Base-by-base conservation (phyloP, 2,329 filamentous ascomycete genomes). In the Diaporthe longicolla region DNA sequence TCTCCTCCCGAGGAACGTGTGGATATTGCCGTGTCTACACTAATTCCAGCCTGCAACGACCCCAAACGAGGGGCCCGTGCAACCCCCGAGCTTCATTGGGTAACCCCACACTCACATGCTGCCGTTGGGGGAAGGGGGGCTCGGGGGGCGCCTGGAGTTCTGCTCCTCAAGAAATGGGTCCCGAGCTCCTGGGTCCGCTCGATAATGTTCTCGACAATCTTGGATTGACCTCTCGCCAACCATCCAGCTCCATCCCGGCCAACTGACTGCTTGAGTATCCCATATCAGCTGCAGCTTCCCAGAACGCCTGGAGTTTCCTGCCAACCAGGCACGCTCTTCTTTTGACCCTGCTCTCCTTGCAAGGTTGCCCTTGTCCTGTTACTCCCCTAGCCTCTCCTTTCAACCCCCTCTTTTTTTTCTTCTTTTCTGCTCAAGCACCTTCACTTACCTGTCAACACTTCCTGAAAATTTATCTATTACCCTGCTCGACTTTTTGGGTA, bases 61-160 rank as follows among this genome's bases (percentile, higher is more conserved):
- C 29, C 15, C n/a, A 59, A 52, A 52, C 43, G 19, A 37, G 35
- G 69, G 69, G 57, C n/a, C 57, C 45, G n/a, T 63, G 57, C 69
- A 54, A 43, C 43, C 32, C 45, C 45, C 55, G 69, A 71, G 57
- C 69, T 43, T 52, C 21, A 37, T 40, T 52, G 63, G n/a, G 3
- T n/a, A 21, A 54, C 63, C 48, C 63, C 63, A 68, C 63, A 68
- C 63, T 54, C 63, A 68, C 63, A 68, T 68, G 63, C 63, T 40
- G 48, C 26, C 17, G 35, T 26, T 45, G 43, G 17, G 40, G 15
- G 15, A 10, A 15, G 40, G 37, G 32, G n/a, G n/a, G n/a, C n/a
- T n/a, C 9, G 21, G 17, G 6, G 45, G 45, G 19, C 19, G 8
- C 3, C 37, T 61, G 58, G n/a, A 21, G 59, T 24, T 17, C 40